phyloP scores from a whole-genome alignment of 2,329 filamentous ascomycete genomes.

The Rhynchosporium secalis region DNA sequence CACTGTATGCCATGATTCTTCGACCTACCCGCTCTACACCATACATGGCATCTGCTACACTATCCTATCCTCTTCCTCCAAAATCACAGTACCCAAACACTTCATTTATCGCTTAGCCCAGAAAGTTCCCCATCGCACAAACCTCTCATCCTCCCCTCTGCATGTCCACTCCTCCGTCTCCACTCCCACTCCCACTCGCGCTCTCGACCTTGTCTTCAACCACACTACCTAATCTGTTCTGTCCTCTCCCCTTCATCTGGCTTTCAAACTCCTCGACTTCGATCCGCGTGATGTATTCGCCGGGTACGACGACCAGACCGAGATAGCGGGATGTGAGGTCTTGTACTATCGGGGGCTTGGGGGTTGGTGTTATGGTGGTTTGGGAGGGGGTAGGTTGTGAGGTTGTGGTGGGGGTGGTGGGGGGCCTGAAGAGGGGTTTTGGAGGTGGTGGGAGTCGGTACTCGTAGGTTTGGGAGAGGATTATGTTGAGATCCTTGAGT shows the following conservation, averaged over 20 bases:
- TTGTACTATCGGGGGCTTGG: constrained; percentile 39
- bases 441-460: constrained; percentile 71
- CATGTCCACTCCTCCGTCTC: neutral
- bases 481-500: constrained; percentile 78
- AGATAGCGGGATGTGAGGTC: constrained; percentile 85
- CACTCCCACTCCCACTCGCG: neutral
- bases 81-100: neutral
- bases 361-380: too few species aligned
- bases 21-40: too few species aligned
- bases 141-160: neutral
- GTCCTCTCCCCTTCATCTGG: constrained; percentile 32
- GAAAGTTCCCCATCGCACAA: neutral
- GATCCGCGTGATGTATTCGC: constrained; percentile 81
- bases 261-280: constrained; percentile 78
- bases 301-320: constrained; percentile 86
- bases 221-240: neutral
- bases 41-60: too few species aligned
- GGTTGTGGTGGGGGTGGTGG: constrained; percentile 30
- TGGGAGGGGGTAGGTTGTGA: too few species aligned
- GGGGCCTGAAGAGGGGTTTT: constrained; percentile 26
- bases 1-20: too few species aligned
- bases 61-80: neutral
- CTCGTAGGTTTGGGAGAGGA: constrained; percentile 83
- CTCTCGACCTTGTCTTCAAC: constrained; percentile 1
- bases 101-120: neutral